Evolutionary conservation across 768 basidiomycete species (phyloP).

Genomic region (Rhodocollybia butyracea): DNA sequence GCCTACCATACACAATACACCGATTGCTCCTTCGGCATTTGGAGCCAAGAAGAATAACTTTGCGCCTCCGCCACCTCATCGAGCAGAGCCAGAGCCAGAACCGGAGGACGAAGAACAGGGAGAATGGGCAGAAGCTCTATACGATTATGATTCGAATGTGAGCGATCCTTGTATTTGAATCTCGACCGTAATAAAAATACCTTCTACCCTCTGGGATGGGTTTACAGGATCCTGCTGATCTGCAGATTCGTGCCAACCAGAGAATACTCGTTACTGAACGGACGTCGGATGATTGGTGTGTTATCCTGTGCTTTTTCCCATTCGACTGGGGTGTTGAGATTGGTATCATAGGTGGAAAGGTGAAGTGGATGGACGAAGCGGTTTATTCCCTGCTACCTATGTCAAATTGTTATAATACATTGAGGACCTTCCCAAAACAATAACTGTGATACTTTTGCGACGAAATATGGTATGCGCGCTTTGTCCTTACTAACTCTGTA

Average conservation of each 20-base stretch:
- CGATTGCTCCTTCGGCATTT: conserved; percentile 35
- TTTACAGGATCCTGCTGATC: conserved; percentile 64
- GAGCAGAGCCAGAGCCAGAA: conserved; percentile 28
- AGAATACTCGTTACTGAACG: conserved; percentile 61
- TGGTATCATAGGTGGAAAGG: conserved; percentile 59
- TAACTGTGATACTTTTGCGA: too few relatives aligned
- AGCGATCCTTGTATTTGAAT: too few relatives aligned
- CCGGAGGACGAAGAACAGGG: conserved; percentile 40
- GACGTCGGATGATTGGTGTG: conserved; percentile 77
- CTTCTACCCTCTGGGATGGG: too few relatives aligned
- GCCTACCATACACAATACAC: conserved; percentile 30
- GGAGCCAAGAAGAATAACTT: conserved; percentile 39
- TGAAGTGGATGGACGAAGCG: conserved; percentile 52
- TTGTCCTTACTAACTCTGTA: too few relatives aligned
- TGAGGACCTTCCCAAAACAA: too few relatives aligned
- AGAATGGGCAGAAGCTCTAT: conserved; percentile 77
- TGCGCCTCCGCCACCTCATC: conserved; percentile 51
- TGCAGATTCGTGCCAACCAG: conserved; percentile 53
- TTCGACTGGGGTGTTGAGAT: background rate
- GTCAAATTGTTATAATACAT: conserved; percentile 59
- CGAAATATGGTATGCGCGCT: too few relatives aligned
- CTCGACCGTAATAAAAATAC: too few relatives aligned
- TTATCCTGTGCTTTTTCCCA: conserved; percentile 4
- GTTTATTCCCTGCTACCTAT: conserved; percentile 68
- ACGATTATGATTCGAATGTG: conserved; percentile 70